Evolutionary conservation across 495 filamentous ascomycete genomes (phyloP), one percentile per base, ranked within the genome.

Genomic region (Penicillium soppii): DNA sequence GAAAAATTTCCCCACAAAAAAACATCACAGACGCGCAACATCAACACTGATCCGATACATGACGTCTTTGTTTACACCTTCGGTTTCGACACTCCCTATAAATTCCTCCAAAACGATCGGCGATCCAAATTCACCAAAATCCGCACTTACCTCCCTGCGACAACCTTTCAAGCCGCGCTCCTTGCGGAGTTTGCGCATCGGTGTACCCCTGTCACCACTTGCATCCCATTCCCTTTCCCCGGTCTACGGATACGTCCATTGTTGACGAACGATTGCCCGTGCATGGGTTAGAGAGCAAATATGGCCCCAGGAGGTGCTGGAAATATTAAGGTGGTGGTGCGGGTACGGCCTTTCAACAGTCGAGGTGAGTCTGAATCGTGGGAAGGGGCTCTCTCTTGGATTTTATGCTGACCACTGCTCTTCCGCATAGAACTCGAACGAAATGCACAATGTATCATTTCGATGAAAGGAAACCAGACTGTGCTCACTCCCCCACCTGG

Each of bases 251-350:
- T 36, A 51, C 44, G 50, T 51, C 49, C 42, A 49, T 37, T 44
- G 41, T 47, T 45, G 52, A 62, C 52, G n/a, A 40, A 45, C 12
- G 26, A 7, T 21, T 52, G 56, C 60, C 47, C 40, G 66, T 74
- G 57, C 55, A 73, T 72, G 70, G 69, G 62, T 63, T 49, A 68
- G 63, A 58, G 59, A 47, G 38, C 30, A 65, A 75, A 59, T 69
- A 91, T 91, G 87, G 80, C 87, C 72, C 82, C 87, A 67, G 81
- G 75, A 52, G 88, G 86, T 49, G 91, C 88, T 69, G 94, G 94
- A 71, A 99, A 99, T 68, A 99, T 99, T 70, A 99, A 97, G 88
- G 94, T 99, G 76, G 94, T 99, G 80, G 94, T 99, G 75, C 83
- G 94, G 73, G 81, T 85, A 51, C 84, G 92, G 65, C 91, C 92